These are phyloP conservation scores for Rhynchospora pubera DNA, from an alignment of 176 grass and related monocot species.

Conservation along the genomic window DNA sequence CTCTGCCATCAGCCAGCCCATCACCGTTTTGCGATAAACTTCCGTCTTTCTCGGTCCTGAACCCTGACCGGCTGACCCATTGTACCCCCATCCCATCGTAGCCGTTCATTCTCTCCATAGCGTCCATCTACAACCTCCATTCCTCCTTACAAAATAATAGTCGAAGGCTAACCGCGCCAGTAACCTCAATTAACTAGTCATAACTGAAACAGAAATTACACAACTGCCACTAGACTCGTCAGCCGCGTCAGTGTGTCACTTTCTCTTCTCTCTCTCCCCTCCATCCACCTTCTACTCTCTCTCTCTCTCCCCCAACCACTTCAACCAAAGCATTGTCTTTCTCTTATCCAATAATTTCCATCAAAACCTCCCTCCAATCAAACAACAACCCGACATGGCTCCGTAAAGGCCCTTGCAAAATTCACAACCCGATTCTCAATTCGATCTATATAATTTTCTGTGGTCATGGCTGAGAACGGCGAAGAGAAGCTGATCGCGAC, in stretches of 20 bases:
- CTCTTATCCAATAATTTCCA: slow-evolving; percentile 11
- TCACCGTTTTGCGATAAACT: too few relatives aligned
- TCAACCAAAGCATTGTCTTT: background rate
- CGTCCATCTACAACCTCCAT: background rate
- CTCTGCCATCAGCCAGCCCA: too few relatives aligned
- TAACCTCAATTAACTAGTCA: background rate
- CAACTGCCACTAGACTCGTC: background rate
- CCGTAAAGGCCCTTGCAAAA: background rate
- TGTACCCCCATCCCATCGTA: background rate
- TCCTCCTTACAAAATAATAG: background rate
- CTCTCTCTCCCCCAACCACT: background rate
- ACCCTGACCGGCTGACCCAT: too few relatives aligned
- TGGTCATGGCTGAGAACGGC: slow-evolving; percentile 82
- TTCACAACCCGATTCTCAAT: background rate
- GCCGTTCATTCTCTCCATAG: background rate
- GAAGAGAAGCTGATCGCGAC: slow-evolving; percentile 92
- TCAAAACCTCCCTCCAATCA: slow-evolving; percentile 30
- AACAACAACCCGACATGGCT: background rate
- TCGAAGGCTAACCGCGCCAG: background rate
- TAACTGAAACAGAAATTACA: background rate
- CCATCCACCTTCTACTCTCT: background rate
- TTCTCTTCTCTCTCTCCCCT: background rate
- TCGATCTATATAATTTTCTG: background rate
- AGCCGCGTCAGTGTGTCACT: background rate
- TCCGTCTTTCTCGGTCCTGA: background rate